Conservation (phyloP, 2,329 filamentous ascomycete genomes). For the Aspergillus fischeri region DNA sequence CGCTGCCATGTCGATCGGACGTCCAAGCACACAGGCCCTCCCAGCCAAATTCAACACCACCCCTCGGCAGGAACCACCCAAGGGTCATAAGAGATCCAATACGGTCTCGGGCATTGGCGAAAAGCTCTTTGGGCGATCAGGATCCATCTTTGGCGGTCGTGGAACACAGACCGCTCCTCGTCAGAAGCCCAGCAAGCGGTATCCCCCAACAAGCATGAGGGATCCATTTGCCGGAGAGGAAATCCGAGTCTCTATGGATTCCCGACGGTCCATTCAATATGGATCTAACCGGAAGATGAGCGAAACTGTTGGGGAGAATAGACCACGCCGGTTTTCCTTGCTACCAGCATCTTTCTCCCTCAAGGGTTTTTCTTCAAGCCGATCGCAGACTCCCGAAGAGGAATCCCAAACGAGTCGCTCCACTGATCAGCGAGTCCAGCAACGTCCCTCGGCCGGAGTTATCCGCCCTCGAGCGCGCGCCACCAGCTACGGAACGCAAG, state of each 20-base stretch:
- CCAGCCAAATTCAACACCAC: constrained; percentile 56
- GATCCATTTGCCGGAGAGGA: constrained; percentile 61
- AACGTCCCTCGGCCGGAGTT: constrained; percentile 36
- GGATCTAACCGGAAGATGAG: constrained; percentile 67
- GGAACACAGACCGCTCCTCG: constrained; percentile 35
- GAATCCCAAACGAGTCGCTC: constrained; percentile 38
- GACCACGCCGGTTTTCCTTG: constrained; percentile 66
- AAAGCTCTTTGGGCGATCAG: constrained; percentile 78
- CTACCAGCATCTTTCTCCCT: constrained; percentile 62
- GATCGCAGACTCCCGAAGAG: constrained; percentile 44
- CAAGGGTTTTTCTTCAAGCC: constrained; percentile 60
- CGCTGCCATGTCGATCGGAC: constrained; percentile 53
- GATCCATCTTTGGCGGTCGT: constrained; percentile 70
- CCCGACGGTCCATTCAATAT: constrained; percentile 67
- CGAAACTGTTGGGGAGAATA: constrained; percentile 59
- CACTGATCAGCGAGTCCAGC: constrained; percentile 21
- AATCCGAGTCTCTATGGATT: constrained; percentile 66
- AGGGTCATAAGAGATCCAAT: constrained; percentile 64
- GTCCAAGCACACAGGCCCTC: constrained; percentile 57
- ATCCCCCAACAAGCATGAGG: constrained; percentile 90
- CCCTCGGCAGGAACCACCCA: constrained; percentile 45
- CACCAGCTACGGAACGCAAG: constrained; percentile 31
- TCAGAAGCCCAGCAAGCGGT: constrained; percentile 58
- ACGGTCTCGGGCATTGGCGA: constrained; percentile 78
- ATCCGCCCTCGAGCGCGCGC: constrained; percentile 24